Evolutionary conservation across 345 rosid genomes (phyloP), one percentile per base, ranked within the genome.

Genomic region (Nasturtium officinale): DNA sequence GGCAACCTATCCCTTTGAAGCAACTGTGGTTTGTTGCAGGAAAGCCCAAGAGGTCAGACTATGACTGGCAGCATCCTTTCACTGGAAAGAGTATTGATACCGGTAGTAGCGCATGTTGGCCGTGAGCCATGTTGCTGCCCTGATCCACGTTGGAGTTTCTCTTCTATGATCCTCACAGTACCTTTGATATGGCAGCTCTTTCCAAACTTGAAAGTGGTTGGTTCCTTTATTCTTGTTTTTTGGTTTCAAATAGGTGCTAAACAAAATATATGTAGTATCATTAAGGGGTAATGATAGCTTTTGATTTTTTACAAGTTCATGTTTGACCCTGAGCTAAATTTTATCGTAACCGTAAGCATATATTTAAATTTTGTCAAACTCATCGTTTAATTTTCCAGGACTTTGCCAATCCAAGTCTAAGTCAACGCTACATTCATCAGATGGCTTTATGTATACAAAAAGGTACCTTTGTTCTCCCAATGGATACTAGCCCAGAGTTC

Each of bases 111-210:
- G 69, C 99, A 95, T 77, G 70, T 78, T 74, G 90, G 96, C 61
- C 78, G 76, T 77, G 72, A 73, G 72, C 86, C 87, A 52, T 89
- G 97, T 76, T 78, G 72, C 63, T 95, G 99, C 81, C 83, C 85
- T 67, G 91, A 90, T 81, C 87, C 96, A 21, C 72, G 54, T 32
- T 77, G 85, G 83, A 91, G 91, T 83, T 90, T 95, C 85, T 79
- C 83, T 7, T 92, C 89, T 32, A 97, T 88, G 78, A 93, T 95
- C 77, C 87, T 95, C 51, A 90, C 99, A 53, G 65, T 92, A 58
- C 96, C 99, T 74, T 84, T 91, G 77, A 73, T 92, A 72, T 95
- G 98, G 98, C 69, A 76, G 78, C 80, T 79, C 59, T 89, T 92
- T 76, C 99, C 99, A 2, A 79, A 70, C 76, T 79, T 92, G 60